Percentiles rank a stretch among this genome's conserved stretches.
These are phyloP conservation scores for Nicotiana otophora DNA, from an alignment of 257 asterid species.

Conservation along the genomic window DNA sequence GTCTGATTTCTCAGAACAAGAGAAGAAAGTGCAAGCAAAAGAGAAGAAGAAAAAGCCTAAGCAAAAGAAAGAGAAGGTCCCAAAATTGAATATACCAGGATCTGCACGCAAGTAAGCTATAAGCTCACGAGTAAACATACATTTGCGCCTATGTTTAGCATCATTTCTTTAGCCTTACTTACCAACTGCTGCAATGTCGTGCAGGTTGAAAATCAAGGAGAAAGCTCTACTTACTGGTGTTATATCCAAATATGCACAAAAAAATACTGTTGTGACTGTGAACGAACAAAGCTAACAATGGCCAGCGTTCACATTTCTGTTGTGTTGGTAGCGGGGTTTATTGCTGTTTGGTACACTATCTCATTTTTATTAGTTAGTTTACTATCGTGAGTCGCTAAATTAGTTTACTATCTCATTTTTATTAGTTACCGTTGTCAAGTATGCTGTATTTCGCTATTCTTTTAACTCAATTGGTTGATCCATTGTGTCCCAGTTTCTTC, in stretches of 20 bases:
- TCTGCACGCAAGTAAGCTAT: slow-evolving; percentile 64
- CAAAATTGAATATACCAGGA: slow-evolving; percentile 58
- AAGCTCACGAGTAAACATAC: neutral
- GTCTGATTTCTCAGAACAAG: slow-evolving; percentile 24
- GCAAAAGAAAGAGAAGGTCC: slow-evolving; percentile 35
- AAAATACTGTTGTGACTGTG: slow-evolving; percentile 21
- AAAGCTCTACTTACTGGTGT: slow-evolving; percentile 64
- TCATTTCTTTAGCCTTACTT: neutral
- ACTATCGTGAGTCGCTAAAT: neutral
- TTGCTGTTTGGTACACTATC: neutral
- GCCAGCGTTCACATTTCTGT: neutral
- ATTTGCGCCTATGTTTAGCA: neutral
- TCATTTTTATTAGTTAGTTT: too few species aligned
- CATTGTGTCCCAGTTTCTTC: neutral
- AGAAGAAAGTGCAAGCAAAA: slow-evolving; percentile 22
- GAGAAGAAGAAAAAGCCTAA: slow-evolving; percentile 39
- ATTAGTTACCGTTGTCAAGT: too few species aligned
- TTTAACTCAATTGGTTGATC: neutral
- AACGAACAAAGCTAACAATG: slow-evolving; percentile 30
- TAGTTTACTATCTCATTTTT: too few species aligned
- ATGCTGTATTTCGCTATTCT: neutral
- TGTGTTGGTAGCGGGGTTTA: neutral
- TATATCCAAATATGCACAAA: slow-evolving; percentile 62
- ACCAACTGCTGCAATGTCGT: neutral
- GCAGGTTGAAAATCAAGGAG: slow-evolving; percentile 72